Conservation (phyloP, 2,329 filamentous ascomycete species). For the Trichophyton schoenleinii region DNA sequence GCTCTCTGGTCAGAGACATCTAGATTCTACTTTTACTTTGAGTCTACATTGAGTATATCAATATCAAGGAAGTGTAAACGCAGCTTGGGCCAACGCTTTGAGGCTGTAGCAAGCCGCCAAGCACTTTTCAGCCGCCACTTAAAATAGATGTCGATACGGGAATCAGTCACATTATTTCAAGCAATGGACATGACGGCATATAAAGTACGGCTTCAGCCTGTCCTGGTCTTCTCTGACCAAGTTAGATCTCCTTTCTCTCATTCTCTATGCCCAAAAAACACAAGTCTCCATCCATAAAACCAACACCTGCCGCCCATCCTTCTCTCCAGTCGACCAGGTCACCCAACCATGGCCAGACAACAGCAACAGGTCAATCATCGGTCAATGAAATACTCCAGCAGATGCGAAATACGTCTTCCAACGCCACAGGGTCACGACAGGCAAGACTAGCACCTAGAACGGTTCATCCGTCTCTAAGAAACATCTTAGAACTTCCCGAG, state of each 20-base stretch:
- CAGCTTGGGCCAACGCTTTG: background rate
- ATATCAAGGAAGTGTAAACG: no score
- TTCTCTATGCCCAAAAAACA: conserved; percentile 38
- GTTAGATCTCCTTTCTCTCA: background rate
- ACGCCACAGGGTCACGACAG: conserved; percentile 13
- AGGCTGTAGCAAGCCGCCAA: background rate
- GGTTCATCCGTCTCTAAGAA: conserved; percentile 35
- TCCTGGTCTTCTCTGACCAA: background rate
- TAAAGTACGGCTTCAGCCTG: background rate
- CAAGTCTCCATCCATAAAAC: conserved; percentile 28
- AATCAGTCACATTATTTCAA: background rate
- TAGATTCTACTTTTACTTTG: conserved; percentile 21
- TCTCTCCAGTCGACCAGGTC: conserved; percentile 13
- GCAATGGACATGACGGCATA: no score
- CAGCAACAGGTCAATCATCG: conserved; percentile 20
- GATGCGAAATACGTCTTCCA: conserved; percentile 29
- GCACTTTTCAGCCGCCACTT: background rate
- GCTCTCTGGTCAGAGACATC: conserved; percentile 47
- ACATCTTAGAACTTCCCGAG: conserved; percentile 34
- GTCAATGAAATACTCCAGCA: conserved; percentile 39
- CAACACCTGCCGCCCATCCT: conserved; percentile 29
- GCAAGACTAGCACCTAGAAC: conserved; percentile 22
- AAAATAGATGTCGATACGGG: background rate
- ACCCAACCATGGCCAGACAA: conserved; percentile 10
- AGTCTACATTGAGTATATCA: background rate